These are phyloP conservation scores for Colletotrichum orchidophilum DNA, from an alignment of 2,329 filamentous ascomycete species.

Conservation along the genomic window DNA sequence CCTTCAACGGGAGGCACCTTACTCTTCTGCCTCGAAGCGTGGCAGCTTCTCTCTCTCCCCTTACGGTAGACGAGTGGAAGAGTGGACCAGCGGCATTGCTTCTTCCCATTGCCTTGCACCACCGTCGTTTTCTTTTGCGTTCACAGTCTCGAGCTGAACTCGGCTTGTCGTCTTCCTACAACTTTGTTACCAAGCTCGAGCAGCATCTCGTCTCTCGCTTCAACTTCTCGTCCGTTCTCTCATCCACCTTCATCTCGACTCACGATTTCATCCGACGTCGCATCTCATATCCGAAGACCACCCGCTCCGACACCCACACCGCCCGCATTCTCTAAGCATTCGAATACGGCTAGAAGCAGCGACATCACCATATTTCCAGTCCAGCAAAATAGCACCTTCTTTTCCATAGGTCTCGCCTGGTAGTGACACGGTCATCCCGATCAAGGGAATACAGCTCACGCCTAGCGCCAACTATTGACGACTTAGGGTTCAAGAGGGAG, in stretches of 20 bases:
- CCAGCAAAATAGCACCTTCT: neutral
- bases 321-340: constrained; percentile 4
- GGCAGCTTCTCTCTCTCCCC: neutral
- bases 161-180: neutral
- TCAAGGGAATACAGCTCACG: neutral
- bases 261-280: neutral
- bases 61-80: too few relatives aligned
- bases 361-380: constrained; percentile 8
- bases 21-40: neutral
- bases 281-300: neutral
- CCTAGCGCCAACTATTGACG: neutral
- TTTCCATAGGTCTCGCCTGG: constrained; percentile 7
- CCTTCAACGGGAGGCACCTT: neutral
- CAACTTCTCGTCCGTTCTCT: neutral
- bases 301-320: too few relatives aligned
- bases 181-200: neutral
- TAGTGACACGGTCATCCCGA: constrained; percentile 1
- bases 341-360: constrained; percentile 16
- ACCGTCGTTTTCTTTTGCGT: neutral
- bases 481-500: constrained; percentile 5
- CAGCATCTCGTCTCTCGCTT: neutral
- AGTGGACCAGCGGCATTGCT: neutral
- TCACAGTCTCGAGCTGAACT: neutral
- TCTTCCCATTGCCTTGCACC: neutral
- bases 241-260: neutral